Conservation (phyloP, 768 basidiomycete genomes). For the Mycena chlorophos region DNA sequence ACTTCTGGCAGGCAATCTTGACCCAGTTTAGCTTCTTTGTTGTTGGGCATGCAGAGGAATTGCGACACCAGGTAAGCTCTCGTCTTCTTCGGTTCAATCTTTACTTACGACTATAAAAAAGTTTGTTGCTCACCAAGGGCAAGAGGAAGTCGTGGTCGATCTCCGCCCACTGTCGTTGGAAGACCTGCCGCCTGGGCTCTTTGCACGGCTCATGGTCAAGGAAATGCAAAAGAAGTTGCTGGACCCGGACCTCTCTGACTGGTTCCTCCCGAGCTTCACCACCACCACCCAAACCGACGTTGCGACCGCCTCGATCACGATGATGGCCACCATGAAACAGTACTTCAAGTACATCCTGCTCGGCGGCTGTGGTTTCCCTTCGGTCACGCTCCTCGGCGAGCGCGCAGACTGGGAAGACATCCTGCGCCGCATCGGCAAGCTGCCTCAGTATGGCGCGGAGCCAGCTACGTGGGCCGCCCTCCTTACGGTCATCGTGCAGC, state of each 20-base stretch:
- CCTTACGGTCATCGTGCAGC: too few species aligned
- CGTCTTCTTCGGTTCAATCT: too few species aligned
- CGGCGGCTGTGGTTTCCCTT: conserved; percentile 41
- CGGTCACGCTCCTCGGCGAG: conserved; percentile 45
- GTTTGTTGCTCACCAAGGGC: conserved; percentile 31
- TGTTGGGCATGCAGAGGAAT: conserved; percentile 35
- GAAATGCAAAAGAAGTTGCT: conserved; percentile 30
- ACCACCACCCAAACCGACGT: conserved; percentile 44
- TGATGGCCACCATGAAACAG: conserved; percentile 45
- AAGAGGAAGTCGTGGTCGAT: conserved; percentile 20
- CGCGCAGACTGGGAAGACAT: conserved; percentile 41
- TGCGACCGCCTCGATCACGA: conserved; percentile 37
- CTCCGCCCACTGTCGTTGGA: conserved; percentile 22
- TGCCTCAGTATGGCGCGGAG: conserved; percentile 38
- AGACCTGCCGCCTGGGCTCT: too few species aligned
- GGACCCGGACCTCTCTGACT: conserved; percentile 34
- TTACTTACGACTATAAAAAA: too few species aligned
- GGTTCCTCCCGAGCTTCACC: conserved; percentile 45
- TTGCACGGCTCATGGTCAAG: conserved; percentile 25
- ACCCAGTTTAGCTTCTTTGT: conserved; percentile 43
- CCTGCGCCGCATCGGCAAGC: conserved; percentile 37
- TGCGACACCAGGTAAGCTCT: too few species aligned
- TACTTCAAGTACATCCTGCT: conserved; percentile 38
- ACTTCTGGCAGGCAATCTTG: conserved; percentile 48
- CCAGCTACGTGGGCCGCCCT: conserved; percentile 38